A percentile compares a stretch with the other conserved stretches of the same genome.
These are phyloP conservation scores for Epichloe sp. DNA, from an alignment of 2,329 filamentous ascomycete species.

Conservation along the genomic window DNA sequence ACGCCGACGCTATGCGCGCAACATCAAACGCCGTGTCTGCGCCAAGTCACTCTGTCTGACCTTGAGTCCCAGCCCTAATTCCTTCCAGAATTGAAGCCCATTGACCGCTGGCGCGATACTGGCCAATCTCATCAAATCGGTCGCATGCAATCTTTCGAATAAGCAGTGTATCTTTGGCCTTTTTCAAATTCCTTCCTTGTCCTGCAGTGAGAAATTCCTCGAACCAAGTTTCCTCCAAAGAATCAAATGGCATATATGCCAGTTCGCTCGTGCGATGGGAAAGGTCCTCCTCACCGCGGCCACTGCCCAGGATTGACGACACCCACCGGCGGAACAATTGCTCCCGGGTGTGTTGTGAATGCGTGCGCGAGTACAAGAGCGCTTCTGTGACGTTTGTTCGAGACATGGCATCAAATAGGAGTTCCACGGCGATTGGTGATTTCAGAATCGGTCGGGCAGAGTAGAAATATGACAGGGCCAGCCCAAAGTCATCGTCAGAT, in stretches of 20 bases:
- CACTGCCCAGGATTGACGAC: constrained; percentile 37
- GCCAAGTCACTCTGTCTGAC: constrained; percentile 15
- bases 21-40: neutral
- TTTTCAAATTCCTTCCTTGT: constrained; percentile 49
- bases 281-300: constrained; percentile 23
- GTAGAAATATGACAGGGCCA: constrained; percentile 68
- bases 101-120: constrained; percentile 29
- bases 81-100: constrained; percentile 40
- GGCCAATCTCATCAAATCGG: constrained; percentile 34
- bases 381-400: constrained; percentile 57
- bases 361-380: constrained; percentile 57
- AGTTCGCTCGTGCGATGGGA: constrained; percentile 54
- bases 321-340: constrained; percentile 56
- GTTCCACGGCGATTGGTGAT: constrained; percentile 44
- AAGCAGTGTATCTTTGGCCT: constrained; percentile 59
- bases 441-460: constrained; percentile 62
- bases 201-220: constrained; percentile 53
- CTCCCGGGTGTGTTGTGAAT: constrained; percentile 47
- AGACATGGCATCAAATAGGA: constrained; percentile 58
- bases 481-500: constrained; percentile 43
- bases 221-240: constrained; percentile 61
- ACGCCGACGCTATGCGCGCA: neutral
- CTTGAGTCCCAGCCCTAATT: constrained; percentile 31
- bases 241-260: constrained; percentile 57
- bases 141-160: constrained; percentile 61